Evolutionary conservation across 257 asterid species (phyloP).

Genomic region (Solanum habrochaites): DNA sequence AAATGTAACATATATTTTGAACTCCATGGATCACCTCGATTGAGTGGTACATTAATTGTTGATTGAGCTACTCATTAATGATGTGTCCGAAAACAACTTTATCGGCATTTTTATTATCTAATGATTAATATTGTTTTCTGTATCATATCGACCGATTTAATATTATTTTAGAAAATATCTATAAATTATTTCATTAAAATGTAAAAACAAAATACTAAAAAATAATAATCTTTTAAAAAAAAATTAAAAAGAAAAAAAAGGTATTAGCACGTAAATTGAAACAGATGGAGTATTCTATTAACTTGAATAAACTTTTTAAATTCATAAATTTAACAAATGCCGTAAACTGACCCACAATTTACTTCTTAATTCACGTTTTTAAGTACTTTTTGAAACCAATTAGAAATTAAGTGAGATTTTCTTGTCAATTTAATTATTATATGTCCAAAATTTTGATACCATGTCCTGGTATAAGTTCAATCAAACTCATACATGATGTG

Average conservation of each 20-base stretch:
- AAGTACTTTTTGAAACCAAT: background rate
- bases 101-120: too few relatives aligned
- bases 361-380: background rate
- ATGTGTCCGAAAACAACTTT: too few relatives aligned
- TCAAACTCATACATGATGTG: background rate
- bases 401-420: background rate
- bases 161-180: too few relatives aligned
- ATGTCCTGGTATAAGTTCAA: too few relatives aligned
- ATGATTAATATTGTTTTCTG: background rate
- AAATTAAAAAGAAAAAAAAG: background rate
- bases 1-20: background rate
- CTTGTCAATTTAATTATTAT: background rate
- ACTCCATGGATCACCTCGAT: background rate
- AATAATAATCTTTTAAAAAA: fast-evolving
- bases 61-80: background rate
- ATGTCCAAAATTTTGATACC: background rate
- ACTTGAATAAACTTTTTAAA: background rate
- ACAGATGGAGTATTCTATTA: background rate
- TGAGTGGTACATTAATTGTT: background rate
- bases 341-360: background rate
- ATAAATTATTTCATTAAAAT: too few relatives aligned
- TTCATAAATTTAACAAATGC: background rate
- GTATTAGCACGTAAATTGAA: too few relatives aligned
- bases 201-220: too few relatives aligned
- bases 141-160: too few relatives aligned